Percentiles rank a stretch among this genome's conserved stretches.
Evolutionary conservation across 768 basidiomycete species (phyloP).

Genomic region (Trametes cinnabarina): DNA sequence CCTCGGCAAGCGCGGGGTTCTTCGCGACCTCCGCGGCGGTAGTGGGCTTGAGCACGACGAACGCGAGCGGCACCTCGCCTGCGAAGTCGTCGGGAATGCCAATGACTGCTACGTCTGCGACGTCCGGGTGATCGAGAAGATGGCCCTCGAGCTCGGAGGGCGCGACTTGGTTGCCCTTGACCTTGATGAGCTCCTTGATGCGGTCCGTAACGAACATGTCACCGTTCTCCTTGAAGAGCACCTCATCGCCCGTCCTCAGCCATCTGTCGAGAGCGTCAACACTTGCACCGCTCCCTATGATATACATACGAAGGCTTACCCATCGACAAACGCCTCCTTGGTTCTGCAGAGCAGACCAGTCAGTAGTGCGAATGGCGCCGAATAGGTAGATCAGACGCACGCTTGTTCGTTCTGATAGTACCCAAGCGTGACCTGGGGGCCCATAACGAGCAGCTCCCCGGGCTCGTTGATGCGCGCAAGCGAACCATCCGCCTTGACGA

Average conservation of each 20-base stretch:
- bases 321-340: conserved; percentile 64
- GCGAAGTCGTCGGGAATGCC: conserved; percentile 67
- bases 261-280: conserved; percentile 39
- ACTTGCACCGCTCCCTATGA: too few relatives aligned
- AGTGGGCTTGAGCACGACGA: conserved; percentile 51
- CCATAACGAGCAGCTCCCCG: conserved; percentile 48
- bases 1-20: conserved; percentile 32
- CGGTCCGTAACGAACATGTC: conserved; percentile 65
- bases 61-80: conserved; percentile 71
- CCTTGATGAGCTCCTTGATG: conserved; percentile 70
- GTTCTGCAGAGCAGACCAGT: conserved; percentile 45
- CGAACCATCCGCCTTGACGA: conserved; percentile 46
- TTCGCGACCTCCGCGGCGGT: conserved; percentile 34
- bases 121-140: conserved; percentile 40
- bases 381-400: background rate
- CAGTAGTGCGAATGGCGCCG: conserved; percentile 43
- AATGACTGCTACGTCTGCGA: conserved; percentile 39
- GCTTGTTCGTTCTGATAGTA: conserved; percentile 15
- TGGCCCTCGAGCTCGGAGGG: conserved; percentile 36
- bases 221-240: conserved; percentile 48
- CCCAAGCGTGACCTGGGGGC: conserved; percentile 42
- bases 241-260: conserved; percentile 69
- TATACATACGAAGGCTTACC: conserved; percentile 38
- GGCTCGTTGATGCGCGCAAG: conserved; percentile 39
- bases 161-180: conserved; percentile 58